Evolutionary conservation across 2,329 filamentous ascomycete genomes (phyloP).

Genomic region (Aspergillus pseudoglaucus): DNA sequence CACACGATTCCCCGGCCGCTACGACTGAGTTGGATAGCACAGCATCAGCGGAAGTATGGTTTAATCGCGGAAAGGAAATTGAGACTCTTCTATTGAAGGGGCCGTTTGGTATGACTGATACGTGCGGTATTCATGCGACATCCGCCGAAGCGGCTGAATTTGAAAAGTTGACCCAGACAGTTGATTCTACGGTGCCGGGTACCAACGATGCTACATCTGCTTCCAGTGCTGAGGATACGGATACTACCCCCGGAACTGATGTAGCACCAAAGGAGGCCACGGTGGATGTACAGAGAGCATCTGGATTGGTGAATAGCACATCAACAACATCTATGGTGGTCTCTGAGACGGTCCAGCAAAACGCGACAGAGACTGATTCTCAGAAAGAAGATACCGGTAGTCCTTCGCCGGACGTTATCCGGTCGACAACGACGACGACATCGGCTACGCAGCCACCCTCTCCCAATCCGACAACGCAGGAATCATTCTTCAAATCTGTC

Average conservation of each 20-base stretch:
- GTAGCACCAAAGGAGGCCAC: slow-evolving; percentile 8
- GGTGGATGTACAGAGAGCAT: slow-evolving; percentile 14
- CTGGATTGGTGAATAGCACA: slow-evolving; percentile 10
- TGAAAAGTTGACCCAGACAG: slow-evolving; percentile 10
- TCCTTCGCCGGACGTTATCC: slow-evolving; percentile 22
- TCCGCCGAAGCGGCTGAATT: slow-evolving; percentile 2
- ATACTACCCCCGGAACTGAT: not conserved
- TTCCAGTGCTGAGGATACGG: slow-evolving; percentile 1
- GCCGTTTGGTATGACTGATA: slow-evolving; percentile 1
- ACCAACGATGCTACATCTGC: slow-evolving; percentile 2
- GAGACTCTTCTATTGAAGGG: slow-evolving; percentile 10
- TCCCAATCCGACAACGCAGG: slow-evolving; percentile 77
- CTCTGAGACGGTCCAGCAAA: slow-evolving; percentile 14
- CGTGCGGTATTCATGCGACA: slow-evolving; percentile 13
- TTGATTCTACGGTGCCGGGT: slow-evolving; percentile 8
- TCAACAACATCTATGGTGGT: slow-evolving; percentile 11
- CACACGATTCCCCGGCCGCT: slow-evolving; percentile 6
- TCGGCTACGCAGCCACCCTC: slow-evolving; percentile 37
- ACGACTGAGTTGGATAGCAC: slow-evolving; percentile 12
- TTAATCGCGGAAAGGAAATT: slow-evolving; percentile 9
- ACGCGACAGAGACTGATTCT: slow-evolving; percentile 12
- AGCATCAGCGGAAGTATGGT: slow-evolving; percentile 16
- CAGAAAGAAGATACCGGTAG: slow-evolving; percentile 27
- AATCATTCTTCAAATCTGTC: slow-evolving; percentile 95
- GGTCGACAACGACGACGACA: slow-evolving; percentile 31